Conservation (phyloP, 2,329 filamentous ascomycete species). For the Thermothelomyces thermophilus region DNA sequence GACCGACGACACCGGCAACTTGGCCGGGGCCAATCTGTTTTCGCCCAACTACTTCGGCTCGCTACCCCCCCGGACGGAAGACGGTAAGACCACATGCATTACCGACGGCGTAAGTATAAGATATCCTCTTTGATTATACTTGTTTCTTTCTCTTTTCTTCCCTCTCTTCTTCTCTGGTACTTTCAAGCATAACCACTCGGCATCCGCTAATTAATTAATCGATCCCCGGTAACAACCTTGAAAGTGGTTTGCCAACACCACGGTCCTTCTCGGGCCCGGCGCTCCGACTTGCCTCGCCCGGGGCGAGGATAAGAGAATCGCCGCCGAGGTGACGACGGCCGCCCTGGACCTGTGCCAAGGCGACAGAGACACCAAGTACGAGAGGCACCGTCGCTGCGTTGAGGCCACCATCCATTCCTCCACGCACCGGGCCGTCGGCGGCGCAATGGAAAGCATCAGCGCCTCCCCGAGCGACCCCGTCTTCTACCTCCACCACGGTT, state of each 20-base stretch:
- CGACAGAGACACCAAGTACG: not conserved
- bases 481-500: constrained; percentile 3
- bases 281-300: not conserved
- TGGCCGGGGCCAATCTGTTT: not conserved
- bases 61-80: not conserved
- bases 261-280: not conserved
- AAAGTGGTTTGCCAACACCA: not conserved
- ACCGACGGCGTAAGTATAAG: constrained; percentile 3
- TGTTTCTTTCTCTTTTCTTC: no score
- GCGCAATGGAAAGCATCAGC: not conserved
- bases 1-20: not conserved
- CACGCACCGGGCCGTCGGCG: not conserved
- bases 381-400: not conserved
- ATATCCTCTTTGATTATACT: no score
- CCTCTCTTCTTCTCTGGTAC: not conserved
- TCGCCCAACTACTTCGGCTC: constrained; percentile 1
- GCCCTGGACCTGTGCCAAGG: not conserved
- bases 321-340: not conserved
- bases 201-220: not conserved
- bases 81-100: constrained; percentile 1
- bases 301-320: not conserved
- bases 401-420: constrained; percentile 1
- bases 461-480: not conserved
- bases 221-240: not conserved
- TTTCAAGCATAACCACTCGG: not conserved